Evolutionary conservation across 352 stramenopile genomes (phyloP).

Genomic region (Thalassiosira livingstoniorum): DNA sequence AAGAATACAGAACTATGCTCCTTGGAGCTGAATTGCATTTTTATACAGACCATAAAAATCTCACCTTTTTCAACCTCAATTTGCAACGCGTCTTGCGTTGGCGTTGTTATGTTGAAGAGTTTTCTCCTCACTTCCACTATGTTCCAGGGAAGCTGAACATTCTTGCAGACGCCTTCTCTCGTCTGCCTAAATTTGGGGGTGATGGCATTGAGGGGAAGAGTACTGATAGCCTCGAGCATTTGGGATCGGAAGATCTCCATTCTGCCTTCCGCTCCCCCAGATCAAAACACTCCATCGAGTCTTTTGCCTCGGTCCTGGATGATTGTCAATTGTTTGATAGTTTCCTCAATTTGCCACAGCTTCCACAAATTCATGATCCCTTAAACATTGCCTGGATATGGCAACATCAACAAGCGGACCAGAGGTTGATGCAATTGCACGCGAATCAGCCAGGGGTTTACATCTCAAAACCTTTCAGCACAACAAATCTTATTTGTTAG

Average conservation of each 20-base stretch:
- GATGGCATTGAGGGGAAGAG: neutral
- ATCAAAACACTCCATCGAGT: neutral
- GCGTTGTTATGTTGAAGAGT: slow-evolving; percentile 54
- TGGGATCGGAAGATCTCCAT: neutral
- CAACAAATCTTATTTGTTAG: no score
- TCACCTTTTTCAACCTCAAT: slow-evolving; percentile 27
- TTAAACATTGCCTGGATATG: neutral
- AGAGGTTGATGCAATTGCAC: neutral
- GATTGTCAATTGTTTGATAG: neutral
- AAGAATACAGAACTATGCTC: slow-evolving; percentile 43
- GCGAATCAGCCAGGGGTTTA: neutral
- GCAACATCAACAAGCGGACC: neutral
- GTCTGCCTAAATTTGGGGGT: neutral
- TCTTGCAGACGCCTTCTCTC: neutral
- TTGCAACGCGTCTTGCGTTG: slow-evolving; percentile 42
- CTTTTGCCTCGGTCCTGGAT: neutral
- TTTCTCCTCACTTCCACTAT: slow-evolving; percentile 13
- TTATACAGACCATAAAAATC: slow-evolving; percentile 64
- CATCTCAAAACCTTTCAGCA: neutral
- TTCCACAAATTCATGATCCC: neutral
- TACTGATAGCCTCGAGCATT: neutral
- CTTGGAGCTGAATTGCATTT: slow-evolving; percentile 37
- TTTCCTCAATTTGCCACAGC: neutral
- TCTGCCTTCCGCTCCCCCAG: no score
- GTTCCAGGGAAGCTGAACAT: slow-evolving; percentile 1